phyloP scores from a whole-genome alignment of 164 flowering plant species.

The Aristolochia californica region DNA sequence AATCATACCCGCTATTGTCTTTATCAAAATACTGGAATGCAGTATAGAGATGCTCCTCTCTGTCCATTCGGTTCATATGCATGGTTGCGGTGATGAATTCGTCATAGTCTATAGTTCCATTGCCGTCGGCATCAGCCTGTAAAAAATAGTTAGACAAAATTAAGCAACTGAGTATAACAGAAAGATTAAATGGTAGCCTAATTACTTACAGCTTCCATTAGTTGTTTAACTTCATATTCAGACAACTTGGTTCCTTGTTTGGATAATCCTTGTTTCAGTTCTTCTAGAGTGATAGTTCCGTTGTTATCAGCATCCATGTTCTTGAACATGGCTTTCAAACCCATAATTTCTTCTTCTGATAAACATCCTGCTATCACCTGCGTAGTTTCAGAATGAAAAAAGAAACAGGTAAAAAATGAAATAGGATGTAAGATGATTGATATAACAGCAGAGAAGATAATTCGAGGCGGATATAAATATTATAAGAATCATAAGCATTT shows the following conservation, averaged over 20 bases:
- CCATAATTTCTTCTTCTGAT: conserved; percentile 96
- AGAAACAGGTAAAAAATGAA: not conserved
- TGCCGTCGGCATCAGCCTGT: conserved; percentile 96
- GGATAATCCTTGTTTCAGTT: conserved; percentile 75
- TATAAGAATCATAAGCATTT: not conserved
- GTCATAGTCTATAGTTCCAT: conserved; percentile 92
- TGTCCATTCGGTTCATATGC: conserved; percentile 86
- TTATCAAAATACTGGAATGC: conserved; percentile 92
- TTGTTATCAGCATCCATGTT: conserved; percentile 81
- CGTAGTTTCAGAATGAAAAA: not conserved
- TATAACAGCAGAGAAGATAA: too few relatives aligned
- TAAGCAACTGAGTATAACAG: not conserved
- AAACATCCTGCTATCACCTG: conserved; percentile 91
- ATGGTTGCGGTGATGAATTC: conserved; percentile 96
- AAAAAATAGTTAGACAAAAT: not conserved
- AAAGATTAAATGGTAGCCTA: not conserved
- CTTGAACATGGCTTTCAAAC: conserved; percentile 82
- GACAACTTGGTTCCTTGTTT: conserved; percentile 84
- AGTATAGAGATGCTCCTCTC: conserved; percentile 91
- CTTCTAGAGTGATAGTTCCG: conserved; percentile 90
- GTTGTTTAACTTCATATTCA: conserved; percentile 70
- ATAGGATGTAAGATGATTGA: too few relatives aligned
- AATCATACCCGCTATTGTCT: conserved; percentile 76
- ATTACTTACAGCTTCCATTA: conserved; percentile 88
- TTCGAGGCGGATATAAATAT: not conserved